Evolutionary conservation across 1,284 basidiomycete genomes (phyloP).

Genomic region (Papiliotrema nemorosa): DNA sequence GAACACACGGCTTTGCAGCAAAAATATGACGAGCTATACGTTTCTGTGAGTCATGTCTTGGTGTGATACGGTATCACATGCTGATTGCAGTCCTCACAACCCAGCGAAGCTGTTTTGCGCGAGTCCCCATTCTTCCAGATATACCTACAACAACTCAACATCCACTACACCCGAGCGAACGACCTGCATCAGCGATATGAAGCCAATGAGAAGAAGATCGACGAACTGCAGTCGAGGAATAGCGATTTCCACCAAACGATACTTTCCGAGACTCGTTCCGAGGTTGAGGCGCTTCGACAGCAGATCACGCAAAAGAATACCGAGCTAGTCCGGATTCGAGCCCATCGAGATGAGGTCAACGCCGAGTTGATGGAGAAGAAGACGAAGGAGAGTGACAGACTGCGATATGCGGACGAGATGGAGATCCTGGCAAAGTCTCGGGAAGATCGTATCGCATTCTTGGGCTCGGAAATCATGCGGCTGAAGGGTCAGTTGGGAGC

Average conservation of each 20-base stretch:
- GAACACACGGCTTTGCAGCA: constrained; percentile 32
- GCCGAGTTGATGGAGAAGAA: constrained; percentile 71
- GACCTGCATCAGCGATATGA: constrained; percentile 31
- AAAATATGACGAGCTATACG: constrained; percentile 33
- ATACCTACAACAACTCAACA: constrained; percentile 38
- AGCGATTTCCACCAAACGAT: constrained; percentile 40
- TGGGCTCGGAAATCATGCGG: constrained; percentile 72
- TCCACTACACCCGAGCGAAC: constrained; percentile 30
- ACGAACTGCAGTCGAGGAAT: constrained; percentile 35
- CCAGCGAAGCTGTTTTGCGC: constrained; percentile 34
- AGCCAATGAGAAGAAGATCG: constrained; percentile 31
- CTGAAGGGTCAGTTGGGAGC: constrained; percentile 76
- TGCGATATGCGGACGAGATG: constrained; percentile 64
- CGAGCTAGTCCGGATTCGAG: constrained; percentile 72
- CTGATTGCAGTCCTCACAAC: constrained; percentile 25
- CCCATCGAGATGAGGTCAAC: constrained; percentile 70
- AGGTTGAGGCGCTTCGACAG: constrained; percentile 36
- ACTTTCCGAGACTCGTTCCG: constrained; percentile 30
- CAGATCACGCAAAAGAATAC: constrained; percentile 60
- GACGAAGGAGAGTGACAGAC: constrained; percentile 62
- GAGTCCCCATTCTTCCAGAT: constrained; percentile 44
- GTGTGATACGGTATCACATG: not conserved
- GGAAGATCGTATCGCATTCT: constrained; percentile 69
- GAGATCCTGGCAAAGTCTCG: constrained; percentile 68
- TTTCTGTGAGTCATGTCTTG: constrained; percentile 22